Evolutionary conservation across 805 yeast species (phyloP).

Genomic region (Maudiozyma pseudohumilis): DNA sequence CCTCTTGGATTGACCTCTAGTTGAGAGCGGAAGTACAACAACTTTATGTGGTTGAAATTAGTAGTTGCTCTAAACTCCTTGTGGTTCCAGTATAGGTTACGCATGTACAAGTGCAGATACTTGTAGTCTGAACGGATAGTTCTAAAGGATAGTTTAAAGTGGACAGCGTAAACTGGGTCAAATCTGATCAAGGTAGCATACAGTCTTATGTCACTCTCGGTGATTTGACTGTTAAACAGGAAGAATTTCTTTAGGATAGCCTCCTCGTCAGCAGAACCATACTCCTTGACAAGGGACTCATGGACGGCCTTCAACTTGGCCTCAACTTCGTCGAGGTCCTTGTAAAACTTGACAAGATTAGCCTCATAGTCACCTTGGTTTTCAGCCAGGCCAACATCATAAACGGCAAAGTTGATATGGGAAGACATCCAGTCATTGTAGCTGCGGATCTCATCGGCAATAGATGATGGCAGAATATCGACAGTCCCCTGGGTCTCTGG

Average conservation of each 20-base stretch:
- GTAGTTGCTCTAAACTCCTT: constrained; percentile 73
- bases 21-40: constrained; percentile 83
- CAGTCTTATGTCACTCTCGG: constrained; percentile 84
- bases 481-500: constrained; percentile 23
- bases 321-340: constrained; percentile 63
- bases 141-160: constrained; percentile 81
- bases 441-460: constrained; percentile 54
- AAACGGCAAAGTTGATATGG: constrained; percentile 84
- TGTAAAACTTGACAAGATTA: constrained; percentile 55
- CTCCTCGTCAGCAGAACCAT: constrained; percentile 15
- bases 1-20: constrained; percentile 66
- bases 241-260: constrained; percentile 27
- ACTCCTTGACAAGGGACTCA: constrained; percentile 40
- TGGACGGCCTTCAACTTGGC: constrained; percentile 62
- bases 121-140: constrained; percentile 75
- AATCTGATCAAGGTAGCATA: constrained; percentile 81
- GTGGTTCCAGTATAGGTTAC: constrained; percentile 68
- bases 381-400: constrained; percentile 83
- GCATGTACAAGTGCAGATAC: constrained; percentile 62
- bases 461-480: constrained; percentile 49
- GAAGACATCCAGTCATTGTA: constrained; percentile 74
- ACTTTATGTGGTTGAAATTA: constrained; percentile 78
- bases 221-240: constrained; percentile 53
- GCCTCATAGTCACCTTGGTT: constrained; percentile 70
- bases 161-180: constrained; percentile 88